phyloP scores from a whole-genome alignment of 2,329 filamentous ascomycete genomes.

The Chrysoporthe puriensis region DNA sequence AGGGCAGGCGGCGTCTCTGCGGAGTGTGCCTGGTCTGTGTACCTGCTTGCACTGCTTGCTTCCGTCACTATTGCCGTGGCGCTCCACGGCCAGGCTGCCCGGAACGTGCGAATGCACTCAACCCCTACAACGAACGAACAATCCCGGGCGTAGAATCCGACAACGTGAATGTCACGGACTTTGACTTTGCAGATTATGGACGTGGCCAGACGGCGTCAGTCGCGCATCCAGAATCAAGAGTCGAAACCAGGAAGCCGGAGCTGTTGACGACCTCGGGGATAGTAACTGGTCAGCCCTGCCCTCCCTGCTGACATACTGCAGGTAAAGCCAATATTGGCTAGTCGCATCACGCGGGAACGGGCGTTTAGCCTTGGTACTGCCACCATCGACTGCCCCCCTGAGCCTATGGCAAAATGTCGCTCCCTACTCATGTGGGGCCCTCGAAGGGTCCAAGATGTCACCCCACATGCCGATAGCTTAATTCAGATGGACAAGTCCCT shows the following conservation, averaged over 20 bases:
- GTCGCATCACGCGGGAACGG: conserved; percentile 23
- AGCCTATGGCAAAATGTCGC: conserved; percentile 20
- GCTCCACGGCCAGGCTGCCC: background rate
- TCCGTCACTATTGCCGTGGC: conserved; percentile 18
- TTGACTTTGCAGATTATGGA: background rate
- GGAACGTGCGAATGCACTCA: conserved; percentile 15
- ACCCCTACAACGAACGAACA: background rate
- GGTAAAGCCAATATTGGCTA: conserved; percentile 18
- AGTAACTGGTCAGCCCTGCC: conserved; percentile 18
- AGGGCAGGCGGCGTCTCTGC: conserved; percentile 16
- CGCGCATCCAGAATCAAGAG: no score
- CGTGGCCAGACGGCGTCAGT: background rate
- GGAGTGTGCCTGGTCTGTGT: conserved; percentile 16
- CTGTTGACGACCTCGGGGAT: conserved; percentile 11
- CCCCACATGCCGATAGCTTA: conserved; percentile 22
- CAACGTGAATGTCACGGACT: background rate
- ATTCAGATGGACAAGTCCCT: background rate
- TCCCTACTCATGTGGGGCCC: conserved; percentile 21
- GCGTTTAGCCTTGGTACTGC: conserved; percentile 19
- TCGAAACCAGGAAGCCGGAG: conserved; percentile 8
- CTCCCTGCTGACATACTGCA: conserved; percentile 20
- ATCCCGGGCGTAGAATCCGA: conserved; percentile 1
- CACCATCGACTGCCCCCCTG: conserved; percentile 14
- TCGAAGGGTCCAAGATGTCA: conserved; percentile 21
- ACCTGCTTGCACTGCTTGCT: conserved; percentile 18